phyloP scores from a whole-genome alignment of 148 eudicot species.

The Simmondsia chinensis region DNA sequence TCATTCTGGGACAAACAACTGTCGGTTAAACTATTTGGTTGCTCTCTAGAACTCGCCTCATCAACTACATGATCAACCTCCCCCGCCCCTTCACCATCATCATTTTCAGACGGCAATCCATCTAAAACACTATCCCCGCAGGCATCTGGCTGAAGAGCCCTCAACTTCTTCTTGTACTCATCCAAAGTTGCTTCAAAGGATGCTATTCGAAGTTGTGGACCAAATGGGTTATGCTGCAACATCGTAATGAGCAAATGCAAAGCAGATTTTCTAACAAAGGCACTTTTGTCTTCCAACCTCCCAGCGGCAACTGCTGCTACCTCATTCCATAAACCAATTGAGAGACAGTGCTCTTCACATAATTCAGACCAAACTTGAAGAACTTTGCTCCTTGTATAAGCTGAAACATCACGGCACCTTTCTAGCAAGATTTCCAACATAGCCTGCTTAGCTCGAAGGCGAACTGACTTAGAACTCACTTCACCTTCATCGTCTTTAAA shows the following conservation, averaged over 20 bases:
- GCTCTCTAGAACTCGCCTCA: conserved; percentile 24
- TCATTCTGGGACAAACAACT: conserved; percentile 57
- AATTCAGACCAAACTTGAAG: conserved; percentile 95
- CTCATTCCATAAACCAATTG: conserved; percentile 96
- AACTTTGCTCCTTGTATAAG: conserved; percentile 92
- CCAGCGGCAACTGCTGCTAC: conserved; percentile 87
- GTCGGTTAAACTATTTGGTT: conserved; percentile 65
- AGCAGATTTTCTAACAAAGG: conserved; percentile 91
- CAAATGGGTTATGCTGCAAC: conserved; percentile 97
- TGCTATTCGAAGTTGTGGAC: conserved; percentile 80
- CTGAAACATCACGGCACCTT: conserved; percentile 90
- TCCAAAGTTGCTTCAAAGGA: conserved; percentile 89
- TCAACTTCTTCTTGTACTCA: conserved; percentile 71
- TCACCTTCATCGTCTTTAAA: conserved; percentile 88
- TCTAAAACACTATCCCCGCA: conserved; percentile 28
- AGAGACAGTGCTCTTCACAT: conserved; percentile 83
- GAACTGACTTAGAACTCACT: conserved; percentile 74
- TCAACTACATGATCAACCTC: conserved; percentile 35
- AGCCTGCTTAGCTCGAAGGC: conserved; percentile 91
- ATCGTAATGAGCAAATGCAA: conserved; percentile 76
- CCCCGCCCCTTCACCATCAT: conserved; percentile 37
- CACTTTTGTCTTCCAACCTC: conserved; percentile 90
- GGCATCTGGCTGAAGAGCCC: conserved; percentile 57
- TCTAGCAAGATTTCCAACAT: conserved; percentile 91
- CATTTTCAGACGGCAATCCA: conserved; percentile 27